Conservation (phyloP, 441 rosid genomes). For the Populus tomentosa region DNA sequence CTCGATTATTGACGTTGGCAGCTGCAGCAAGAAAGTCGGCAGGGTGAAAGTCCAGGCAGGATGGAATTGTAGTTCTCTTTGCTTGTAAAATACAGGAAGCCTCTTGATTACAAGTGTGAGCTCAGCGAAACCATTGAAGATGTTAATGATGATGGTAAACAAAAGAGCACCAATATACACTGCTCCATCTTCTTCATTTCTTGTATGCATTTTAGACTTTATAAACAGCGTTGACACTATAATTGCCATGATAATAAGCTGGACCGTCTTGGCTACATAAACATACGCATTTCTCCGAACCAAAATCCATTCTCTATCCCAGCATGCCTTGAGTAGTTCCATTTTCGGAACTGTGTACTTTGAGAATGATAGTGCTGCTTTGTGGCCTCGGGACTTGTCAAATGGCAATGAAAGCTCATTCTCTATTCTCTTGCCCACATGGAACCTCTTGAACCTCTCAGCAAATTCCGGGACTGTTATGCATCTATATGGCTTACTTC, state of each 20-base stretch:
- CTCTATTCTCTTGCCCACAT: slow-evolving; percentile 48
- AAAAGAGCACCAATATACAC: slow-evolving; percentile 57
- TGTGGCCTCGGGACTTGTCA: slow-evolving; percentile 53
- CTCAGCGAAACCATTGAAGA: slow-evolving; percentile 82
- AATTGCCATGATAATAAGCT: slow-evolving; percentile 60
- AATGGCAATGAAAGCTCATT: slow-evolving; percentile 54
- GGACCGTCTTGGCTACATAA: slow-evolving; percentile 59
- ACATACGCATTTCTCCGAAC: slow-evolving; percentile 63
- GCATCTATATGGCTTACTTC: slow-evolving; percentile 48
- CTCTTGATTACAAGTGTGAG: slow-evolving; percentile 51
- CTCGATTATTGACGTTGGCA: slow-evolving; percentile 68
- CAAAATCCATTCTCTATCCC: slow-evolving; percentile 81
- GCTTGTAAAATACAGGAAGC: slow-evolving; percentile 91
- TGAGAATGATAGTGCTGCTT: slow-evolving; percentile 63
- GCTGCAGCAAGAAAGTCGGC: slow-evolving; percentile 53
- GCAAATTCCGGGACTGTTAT: slow-evolving; percentile 64
- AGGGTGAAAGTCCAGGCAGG: slow-evolving; percentile 83
- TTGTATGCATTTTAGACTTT: slow-evolving; percentile 45
- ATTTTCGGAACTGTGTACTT: slow-evolving; percentile 49
- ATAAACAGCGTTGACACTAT: slow-evolving; percentile 62
- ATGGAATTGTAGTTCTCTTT: slow-evolving; percentile 74
- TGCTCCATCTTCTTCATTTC: slow-evolving; percentile 46
- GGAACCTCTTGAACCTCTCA: slow-evolving; percentile 54
- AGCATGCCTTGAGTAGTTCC: slow-evolving; percentile 66
- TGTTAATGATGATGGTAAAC: slow-evolving; percentile 55